These are phyloP conservation scores for Cicer yamashitae DNA, from an alignment of 306 rosid genomes.

Conservation along the genomic window DNA sequence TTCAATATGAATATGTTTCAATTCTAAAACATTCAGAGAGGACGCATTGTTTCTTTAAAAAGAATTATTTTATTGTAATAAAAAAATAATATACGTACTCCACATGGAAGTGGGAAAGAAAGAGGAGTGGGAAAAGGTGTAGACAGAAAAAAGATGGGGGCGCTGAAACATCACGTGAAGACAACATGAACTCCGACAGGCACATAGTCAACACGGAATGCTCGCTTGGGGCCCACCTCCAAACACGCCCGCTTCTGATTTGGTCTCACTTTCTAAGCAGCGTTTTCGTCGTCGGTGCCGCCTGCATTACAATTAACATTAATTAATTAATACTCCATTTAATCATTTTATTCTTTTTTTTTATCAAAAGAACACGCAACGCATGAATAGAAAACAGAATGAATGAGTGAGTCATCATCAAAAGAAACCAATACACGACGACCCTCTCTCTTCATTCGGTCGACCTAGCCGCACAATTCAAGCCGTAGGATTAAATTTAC, in stretches of 20 bases:
- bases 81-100: no score
- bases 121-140: background rate
- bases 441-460: background rate
- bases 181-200: conserved; percentile 70
- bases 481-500: conserved; percentile 41
- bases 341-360: background rate
- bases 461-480: conserved; percentile 13
- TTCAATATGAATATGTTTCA: no score
- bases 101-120: no score
- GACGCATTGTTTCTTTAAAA: no score
- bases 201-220: conserved; percentile 64
- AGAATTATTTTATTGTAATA: no score
- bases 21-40: no score
- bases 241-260: conserved; percentile 52
- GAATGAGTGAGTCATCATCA: background rate
- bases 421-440: background rate
- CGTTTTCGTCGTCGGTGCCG: conserved; percentile 76
- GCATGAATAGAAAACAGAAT: background rate
- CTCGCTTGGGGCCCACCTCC: conserved; percentile 45
- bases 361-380: conserved; percentile 6
- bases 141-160: conserved; percentile 44
- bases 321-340: background rate
- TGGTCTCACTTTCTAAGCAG: conserved; percentile 46
- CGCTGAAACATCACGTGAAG: conserved; percentile 70
- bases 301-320: conserved; percentile 30